These are phyloP conservation scores for Meyerozyma athensensis DNA, from an alignment of 1,139 yeast species.

Conservation along the genomic window DNA sequence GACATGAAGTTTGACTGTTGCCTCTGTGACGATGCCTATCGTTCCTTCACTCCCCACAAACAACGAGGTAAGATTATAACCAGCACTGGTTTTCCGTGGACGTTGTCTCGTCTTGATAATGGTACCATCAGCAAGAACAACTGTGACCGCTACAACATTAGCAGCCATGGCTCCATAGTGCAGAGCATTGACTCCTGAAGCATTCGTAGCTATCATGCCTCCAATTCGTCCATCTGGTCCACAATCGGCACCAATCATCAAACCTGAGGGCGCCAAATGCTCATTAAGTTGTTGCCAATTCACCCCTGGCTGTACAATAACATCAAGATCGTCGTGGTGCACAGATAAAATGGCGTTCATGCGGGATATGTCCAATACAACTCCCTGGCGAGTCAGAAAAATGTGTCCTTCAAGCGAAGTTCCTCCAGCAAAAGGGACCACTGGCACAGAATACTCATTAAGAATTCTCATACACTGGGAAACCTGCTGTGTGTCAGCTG, in stretches of 20 bases:
- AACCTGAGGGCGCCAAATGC: conserved; percentile 19
- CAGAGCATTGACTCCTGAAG: conserved; percentile 42
- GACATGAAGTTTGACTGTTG: conserved; percentile 38
- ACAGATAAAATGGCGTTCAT: conserved; percentile 33
- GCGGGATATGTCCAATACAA: conserved; percentile 37
- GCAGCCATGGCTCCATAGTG: conserved; percentile 43
- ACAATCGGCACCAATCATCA: conserved; percentile 44
- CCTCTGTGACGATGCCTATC: conserved; percentile 42
- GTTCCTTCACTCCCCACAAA: conserved; percentile 47
- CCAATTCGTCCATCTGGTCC: conserved; percentile 41
- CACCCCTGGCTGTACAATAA: conserved; percentile 41
- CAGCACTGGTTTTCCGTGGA: conserved; percentile 42
- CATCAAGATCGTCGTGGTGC: conserved; percentile 40
- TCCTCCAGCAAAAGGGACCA: conserved; percentile 65
- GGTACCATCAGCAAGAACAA: conserved; percentile 43
- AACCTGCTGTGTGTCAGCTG: conserved; percentile 33
- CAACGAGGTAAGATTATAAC: conserved; percentile 40
- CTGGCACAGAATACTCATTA: conserved; percentile 34
- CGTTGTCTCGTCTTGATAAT: conserved; percentile 39
- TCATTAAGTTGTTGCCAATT: conserved; percentile 40
- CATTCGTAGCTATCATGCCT: conserved; percentile 45
- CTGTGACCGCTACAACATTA: conserved; percentile 41
- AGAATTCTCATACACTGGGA: conserved; percentile 30
- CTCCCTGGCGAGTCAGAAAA: conserved; percentile 33
- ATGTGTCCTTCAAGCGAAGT: conserved; percentile 45